Conservation (phyloP, 78 protist species). For the Tieghemostelium lacteum region DNA sequence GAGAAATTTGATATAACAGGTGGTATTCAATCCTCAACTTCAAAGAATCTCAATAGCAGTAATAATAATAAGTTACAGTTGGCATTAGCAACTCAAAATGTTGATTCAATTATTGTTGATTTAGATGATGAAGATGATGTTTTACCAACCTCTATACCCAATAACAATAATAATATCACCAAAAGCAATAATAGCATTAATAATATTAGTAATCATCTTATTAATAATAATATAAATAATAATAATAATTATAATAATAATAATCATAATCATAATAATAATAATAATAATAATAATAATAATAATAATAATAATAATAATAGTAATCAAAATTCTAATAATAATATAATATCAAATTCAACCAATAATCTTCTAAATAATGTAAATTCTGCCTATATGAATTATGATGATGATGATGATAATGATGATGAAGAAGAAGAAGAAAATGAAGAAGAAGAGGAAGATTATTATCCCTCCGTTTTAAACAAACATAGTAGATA, state of each 20-base stretch:
- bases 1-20: not conserved
- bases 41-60: no score
- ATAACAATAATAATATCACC: not conserved
- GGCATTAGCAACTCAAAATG: no score
- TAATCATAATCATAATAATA: no score
- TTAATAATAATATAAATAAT: no score
- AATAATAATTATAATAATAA: no score
- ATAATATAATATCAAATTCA: not conserved
- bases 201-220: no score
- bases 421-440: not conserved
- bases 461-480: not conserved
- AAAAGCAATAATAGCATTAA: not conserved
- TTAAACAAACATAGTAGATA: not conserved
- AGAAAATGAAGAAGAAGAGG: no score
- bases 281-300: not conserved
- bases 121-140: not conserved
- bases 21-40: not conserved
- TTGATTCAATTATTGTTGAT: slow-evolving; percentile 5
- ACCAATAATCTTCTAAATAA: not conserved
- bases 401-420: no score
- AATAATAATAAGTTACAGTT: no score
- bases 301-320: not conserved
- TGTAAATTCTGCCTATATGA: no score
- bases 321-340: not conserved
- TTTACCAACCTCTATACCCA: not conserved